phyloP scores from a whole-genome alignment of 2,329 filamentous ascomycete species.

The Colletotrichum sp. region DNA sequence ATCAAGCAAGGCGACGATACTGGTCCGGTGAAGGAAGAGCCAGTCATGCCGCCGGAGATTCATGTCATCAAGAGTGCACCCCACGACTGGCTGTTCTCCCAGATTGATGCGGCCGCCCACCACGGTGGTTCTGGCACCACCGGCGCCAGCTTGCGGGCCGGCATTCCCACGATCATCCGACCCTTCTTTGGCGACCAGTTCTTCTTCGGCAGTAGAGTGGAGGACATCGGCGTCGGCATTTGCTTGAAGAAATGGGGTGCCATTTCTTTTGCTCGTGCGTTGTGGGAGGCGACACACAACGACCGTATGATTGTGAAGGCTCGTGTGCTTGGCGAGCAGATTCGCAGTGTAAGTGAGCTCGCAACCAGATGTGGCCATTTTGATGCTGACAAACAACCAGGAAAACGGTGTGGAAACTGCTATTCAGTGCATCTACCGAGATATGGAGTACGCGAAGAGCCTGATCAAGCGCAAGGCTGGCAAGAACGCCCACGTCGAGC shows the following conservation, averaged over 20 bases:
- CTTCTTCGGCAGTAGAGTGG: constrained; percentile 90
- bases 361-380: not conserved
- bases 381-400: constrained; percentile 49
- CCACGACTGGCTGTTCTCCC: constrained; percentile 94
- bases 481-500: constrained; percentile 50
- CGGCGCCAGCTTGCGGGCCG: constrained; percentile 87
- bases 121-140: constrained; percentile 96
- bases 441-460: constrained; percentile 89
- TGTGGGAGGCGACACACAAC: constrained; percentile 92
- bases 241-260: constrained; percentile 89
- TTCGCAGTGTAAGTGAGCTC: constrained; percentile 72
- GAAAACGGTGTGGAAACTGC: constrained; percentile 90
- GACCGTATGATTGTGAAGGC: constrained; percentile 93
- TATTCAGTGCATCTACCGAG: constrained; percentile 91
- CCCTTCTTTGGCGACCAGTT: constrained; percentile 98
- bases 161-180: constrained; percentile 91
- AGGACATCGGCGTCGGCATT: constrained; percentile 92
- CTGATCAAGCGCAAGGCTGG: constrained; percentile 73
- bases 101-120: constrained; percentile 93
- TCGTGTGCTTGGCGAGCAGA: constrained; percentile 80
- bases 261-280: constrained; percentile 80
- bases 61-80: constrained; percentile 88
- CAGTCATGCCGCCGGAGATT: constrained; percentile 79
- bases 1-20: constrained; percentile 36
- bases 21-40: constrained; percentile 59